Percentiles rank a stretch among this genome's conserved stretches.
phyloP scores from a whole-genome alignment of 768 basidiomycete genomes.

The Leccinum imitatum region DNA sequence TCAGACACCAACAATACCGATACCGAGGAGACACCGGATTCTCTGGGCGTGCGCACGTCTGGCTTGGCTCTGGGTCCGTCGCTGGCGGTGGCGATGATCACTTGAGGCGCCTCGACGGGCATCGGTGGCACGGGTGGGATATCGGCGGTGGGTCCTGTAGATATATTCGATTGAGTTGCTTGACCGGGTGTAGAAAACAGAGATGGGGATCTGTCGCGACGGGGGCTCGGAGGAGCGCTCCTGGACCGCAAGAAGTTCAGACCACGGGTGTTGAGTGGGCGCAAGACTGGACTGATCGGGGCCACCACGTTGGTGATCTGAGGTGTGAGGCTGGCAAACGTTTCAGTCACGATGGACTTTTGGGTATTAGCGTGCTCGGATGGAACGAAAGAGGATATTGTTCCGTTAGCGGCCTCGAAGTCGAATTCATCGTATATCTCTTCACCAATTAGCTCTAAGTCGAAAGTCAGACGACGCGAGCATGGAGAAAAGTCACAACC shows the following conservation, averaged over 20 bases:
- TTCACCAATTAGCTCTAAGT: slow-evolving; percentile 84
- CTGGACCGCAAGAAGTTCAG: slow-evolving; percentile 52
- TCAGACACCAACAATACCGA: not conserved
- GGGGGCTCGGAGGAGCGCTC: slow-evolving; percentile 58
- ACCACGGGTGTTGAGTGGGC: slow-evolving; percentile 45
- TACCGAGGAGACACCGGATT: not conserved
- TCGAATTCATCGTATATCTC: slow-evolving; percentile 94
- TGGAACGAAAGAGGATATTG: slow-evolving; percentile 43
- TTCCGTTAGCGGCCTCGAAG: slow-evolving; percentile 65
- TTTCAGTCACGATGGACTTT: slow-evolving; percentile 28
- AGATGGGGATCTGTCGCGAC: slow-evolving; percentile 20
- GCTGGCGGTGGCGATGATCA: not conserved
- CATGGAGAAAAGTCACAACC: slow-evolving; percentile 1
- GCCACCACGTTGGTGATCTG: slow-evolving; percentile 11
- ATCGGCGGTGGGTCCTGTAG: not conserved
- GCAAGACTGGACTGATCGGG: slow-evolving; percentile 31
- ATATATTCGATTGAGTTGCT: not conserved
- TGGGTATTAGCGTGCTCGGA: slow-evolving; percentile 33
- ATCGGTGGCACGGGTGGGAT: not conserved
- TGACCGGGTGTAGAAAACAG: slow-evolving; percentile 8
- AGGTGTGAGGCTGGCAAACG: slow-evolving; percentile 2
- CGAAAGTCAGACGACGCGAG: slow-evolving; percentile 1
- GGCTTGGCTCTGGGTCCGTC: slow-evolving; percentile 6
- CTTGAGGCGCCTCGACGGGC: not conserved
- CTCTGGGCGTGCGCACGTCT: not conserved